Evolutionary conservation across 179 eudicot genomes (phyloP).

Genomic region (Drosera spatulata): DNA sequence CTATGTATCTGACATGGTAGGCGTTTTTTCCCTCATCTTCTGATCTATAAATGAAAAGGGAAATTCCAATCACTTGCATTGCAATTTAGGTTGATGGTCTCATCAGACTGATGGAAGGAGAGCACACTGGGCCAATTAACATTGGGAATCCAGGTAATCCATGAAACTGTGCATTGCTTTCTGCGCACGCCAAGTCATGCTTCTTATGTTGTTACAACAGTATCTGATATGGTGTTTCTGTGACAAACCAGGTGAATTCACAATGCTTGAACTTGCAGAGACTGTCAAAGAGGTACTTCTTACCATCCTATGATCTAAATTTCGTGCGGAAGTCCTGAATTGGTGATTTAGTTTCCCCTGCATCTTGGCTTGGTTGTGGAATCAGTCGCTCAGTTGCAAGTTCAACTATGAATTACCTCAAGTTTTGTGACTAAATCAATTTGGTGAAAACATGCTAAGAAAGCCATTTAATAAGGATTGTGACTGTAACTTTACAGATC

Average conservation of each 20-base stretch:
- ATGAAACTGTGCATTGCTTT: neutral
- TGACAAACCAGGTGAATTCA: conserved; percentile 67
- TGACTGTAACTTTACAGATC: too few species aligned
- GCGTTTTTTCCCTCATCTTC: neutral
- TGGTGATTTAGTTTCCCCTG: too few species aligned
- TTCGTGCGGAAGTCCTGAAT: too few species aligned
- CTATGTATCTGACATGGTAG: conserved; percentile 92
- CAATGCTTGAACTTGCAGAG: conserved; percentile 94
- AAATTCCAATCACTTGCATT: neutral
- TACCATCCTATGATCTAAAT: too few species aligned
- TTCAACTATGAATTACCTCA: too few species aligned
- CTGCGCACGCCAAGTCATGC: neutral
- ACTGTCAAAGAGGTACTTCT: conserved; percentile 81
- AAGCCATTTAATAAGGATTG: too few species aligned
- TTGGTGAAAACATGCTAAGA: too few species aligned
- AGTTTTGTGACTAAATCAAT: too few species aligned
- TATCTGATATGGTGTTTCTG: neutral
- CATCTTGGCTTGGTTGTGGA: too few species aligned
- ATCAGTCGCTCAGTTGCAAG: too few species aligned
- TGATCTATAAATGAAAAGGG: neutral
- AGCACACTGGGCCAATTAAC: conserved; percentile 89
- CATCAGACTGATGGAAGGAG: conserved; percentile 91
- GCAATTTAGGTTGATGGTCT: conserved; percentile 78
- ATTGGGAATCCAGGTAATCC: conserved; percentile 82
- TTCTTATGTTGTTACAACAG: neutral